Evolutionary conservation across 345 rosid genomes (phyloP), one percentile per base, ranked within the genome.

Genomic region (Salix dunnii): DNA sequence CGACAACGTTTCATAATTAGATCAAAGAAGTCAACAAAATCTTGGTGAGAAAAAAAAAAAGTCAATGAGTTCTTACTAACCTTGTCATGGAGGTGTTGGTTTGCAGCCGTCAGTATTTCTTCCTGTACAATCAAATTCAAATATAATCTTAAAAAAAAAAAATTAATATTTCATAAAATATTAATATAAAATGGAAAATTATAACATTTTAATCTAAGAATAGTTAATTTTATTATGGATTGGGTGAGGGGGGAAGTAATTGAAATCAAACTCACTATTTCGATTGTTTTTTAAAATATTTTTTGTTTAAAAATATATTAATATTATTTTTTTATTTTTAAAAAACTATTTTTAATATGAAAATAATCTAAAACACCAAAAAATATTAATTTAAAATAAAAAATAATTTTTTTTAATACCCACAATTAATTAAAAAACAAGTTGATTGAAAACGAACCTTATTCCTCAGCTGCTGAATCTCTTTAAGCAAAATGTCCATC

Each of bases 401-500:
- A 33, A 33, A 33, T 33, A 33, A 33, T 33, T 33, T 38, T 40
- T 40, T 40, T 40, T 16, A 17, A 68, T 7, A 8, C 6, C 18
- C 36, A 21, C 16, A 21, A 1, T 25, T 38, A 25, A 40, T 51
- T 14, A n/a, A 5, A 42, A 28, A 6, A 18, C 31, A 9, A 16
- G 21, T 21, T 10, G 63, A 58, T 0, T 9, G 7, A 14, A 62
- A 28, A 70, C 79, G 77, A 70, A 92, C 98, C 90, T 89, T 94
- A 71, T 86, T 89, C 91, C 91, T 91, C 86, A 92, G 63, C 27
- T 80, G 80, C 80, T 94, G 89, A 79, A 94, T 94, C 85, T 94
- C 97, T 83, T 91, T 94, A 81, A 83, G 78, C 89, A 94, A 86
- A 13, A 87, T 73, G 36, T 92, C 96, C 97, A 92, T 92, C 98